phyloP scores from a whole-genome alignment of 306 rosid genomes.

The Ochetophila trinervis region DNA sequence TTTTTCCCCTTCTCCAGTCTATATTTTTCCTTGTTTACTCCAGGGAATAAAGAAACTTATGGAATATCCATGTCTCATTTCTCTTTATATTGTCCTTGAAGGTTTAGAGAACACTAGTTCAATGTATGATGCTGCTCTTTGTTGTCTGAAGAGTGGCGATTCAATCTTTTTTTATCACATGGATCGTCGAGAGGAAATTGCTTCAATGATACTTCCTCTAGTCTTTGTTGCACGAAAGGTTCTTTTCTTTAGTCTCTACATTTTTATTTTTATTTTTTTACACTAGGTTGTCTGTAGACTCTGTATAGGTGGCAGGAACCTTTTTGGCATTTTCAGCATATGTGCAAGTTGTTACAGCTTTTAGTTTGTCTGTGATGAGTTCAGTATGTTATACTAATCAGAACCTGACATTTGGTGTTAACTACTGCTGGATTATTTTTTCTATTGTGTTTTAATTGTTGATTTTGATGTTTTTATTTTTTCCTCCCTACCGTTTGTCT shows the following conservation, averaged over 20 bases:
- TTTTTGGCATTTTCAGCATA: too few relatives aligned
- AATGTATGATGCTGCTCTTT: conserved; percentile 53
- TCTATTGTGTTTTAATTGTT: too few relatives aligned
- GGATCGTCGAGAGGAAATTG: conserved; percentile 38
- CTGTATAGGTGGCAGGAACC: too few relatives aligned
- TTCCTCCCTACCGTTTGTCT: too few relatives aligned
- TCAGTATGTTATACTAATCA: too few relatives aligned
- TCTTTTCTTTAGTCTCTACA: conserved; percentile 16
- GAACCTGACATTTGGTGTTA: too few relatives aligned
- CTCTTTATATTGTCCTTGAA: conserved; percentile 23
- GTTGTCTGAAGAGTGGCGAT: conserved; percentile 54
- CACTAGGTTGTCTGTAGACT: too few relatives aligned
- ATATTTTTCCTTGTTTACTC: neutral
- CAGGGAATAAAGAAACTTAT: neutral
- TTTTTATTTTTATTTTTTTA: conserved; percentile 12
- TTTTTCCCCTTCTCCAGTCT: neutral
- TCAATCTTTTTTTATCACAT: conserved; percentile 29
- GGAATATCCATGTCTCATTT: conserved; percentile 1
- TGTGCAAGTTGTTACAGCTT: too few relatives aligned
- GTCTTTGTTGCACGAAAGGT: conserved; percentile 82
- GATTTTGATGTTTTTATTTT: too few relatives aligned
- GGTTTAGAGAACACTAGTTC: conserved; percentile 54
- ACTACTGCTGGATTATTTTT: too few relatives aligned
- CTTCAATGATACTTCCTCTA: conserved; percentile 67
- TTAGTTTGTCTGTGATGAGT: too few relatives aligned